Evolutionary conservation across 768 basidiomycete genomes (phyloP).

Genomic region (Rhizopogon vesiculosus): DNA sequence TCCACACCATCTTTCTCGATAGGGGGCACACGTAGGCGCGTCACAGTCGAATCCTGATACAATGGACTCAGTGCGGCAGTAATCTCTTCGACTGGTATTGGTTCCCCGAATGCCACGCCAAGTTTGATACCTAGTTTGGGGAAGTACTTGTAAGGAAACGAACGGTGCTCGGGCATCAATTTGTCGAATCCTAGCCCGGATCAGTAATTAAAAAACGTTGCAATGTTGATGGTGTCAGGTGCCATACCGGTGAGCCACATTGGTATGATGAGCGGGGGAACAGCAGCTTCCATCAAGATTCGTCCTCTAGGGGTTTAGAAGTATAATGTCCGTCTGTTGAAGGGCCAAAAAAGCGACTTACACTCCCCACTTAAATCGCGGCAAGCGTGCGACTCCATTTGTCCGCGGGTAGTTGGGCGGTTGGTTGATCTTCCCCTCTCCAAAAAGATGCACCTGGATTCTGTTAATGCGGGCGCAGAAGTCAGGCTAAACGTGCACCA

Average conservation of each 20-base stretch:
- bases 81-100: constrained; percentile 46
- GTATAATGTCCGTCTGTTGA: neutral
- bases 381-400: constrained; percentile 45
- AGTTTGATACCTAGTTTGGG: constrained; percentile 60
- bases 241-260: constrained; percentile 86
- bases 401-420: constrained; percentile 42
- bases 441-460: constrained; percentile 81
- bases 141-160: constrained; percentile 67
- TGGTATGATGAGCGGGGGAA: constrained; percentile 79
- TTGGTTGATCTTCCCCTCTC: constrained; percentile 87
- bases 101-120: constrained; percentile 77
- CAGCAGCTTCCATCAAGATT: constrained; percentile 65
- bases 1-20: constrained; percentile 12
- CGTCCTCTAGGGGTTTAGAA: constrained; percentile 52
- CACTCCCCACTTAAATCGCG: constrained; percentile 95
- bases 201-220: neutral
- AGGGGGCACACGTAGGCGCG: neutral
- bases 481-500: constrained; percentile 19
- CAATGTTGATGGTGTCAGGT: neutral
- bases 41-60: constrained; percentile 4
- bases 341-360: constrained; percentile 38
- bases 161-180: constrained; percentile 85
- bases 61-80: constrained; percentile 13
- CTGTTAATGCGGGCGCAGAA: neutral
- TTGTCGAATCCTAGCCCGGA: constrained; percentile 63